Evolutionary conservation across 257 asterid species (phyloP), one percentile per base, ranked within the genome.

Genomic region (Solanum commersonii): DNA sequence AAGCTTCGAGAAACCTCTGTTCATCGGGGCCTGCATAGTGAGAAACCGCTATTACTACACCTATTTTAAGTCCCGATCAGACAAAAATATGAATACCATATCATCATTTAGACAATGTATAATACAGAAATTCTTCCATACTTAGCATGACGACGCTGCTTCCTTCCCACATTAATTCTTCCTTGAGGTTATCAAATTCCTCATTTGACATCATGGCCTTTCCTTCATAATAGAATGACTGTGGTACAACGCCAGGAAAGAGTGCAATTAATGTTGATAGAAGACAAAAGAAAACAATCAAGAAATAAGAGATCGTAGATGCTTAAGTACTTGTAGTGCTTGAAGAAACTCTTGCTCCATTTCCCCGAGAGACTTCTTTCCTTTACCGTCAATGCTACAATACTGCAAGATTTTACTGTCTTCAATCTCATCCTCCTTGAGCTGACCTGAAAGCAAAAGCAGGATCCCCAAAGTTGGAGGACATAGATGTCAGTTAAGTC

Each of bases 161-260:
- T 56, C 99, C 99, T 91, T 97, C 99, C 99, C 99, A 97, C 99
- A 96, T 97, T 70, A 96, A 89, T 92, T 97, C 99, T 94, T 96
- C 99, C 93, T 97, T 96, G 70, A 97, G 99, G 91, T 94, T 95
- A 91, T 97, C 99, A 76, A 97, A 97, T 86, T 97, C 99, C 88
- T 97, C 99, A 76, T 97, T 97, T 8, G 99, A 95, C 99, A 97
- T 97, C 87, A 92, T 92, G 60, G 99, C 94, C 90, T 97, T 96
- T 86, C 99, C 99, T 90, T 97, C 99, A 85, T 96, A 97, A 82
- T 97, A 97, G 92, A 97, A 97, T 18, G 99, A 89, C 99, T 97
- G 94, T 40, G 76, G 77, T 73, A 78, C 84, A 83, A 76, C 37
- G 23, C 23, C 34, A 85, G 27, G 97, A 90, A 90, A 89, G 74